Conservation (phyloP, 2,329 filamentous ascomycete species). For the Aciculosporium take region DNA sequence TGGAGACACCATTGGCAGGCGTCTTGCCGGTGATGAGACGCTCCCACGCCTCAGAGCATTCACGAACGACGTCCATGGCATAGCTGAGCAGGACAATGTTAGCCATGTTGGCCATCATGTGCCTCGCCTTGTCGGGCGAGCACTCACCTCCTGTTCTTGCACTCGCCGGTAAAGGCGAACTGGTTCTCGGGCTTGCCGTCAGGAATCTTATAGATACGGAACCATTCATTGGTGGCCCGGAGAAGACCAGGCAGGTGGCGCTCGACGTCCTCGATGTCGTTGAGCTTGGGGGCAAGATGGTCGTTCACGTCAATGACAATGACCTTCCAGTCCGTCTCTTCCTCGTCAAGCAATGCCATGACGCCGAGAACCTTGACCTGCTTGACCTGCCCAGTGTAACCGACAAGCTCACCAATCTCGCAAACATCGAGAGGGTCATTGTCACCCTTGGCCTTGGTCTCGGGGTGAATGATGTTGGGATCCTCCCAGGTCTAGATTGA, state of each 20-base stretch:
- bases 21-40: constrained; percentile 87
- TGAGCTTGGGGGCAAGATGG: constrained; percentile 87
- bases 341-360: constrained; percentile 98
- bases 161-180: constrained; percentile 99
- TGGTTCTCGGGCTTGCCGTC: constrained; percentile 99
- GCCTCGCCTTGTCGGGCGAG: not conserved
- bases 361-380: constrained; percentile 99
- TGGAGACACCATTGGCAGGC: constrained; percentile 59
- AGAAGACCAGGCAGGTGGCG: constrained; percentile 92
- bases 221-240: constrained; percentile 98
- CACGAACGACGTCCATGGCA: constrained; percentile 85
- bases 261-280: constrained; percentile 98
- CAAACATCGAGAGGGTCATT: constrained; percentile 98
- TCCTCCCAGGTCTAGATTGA: constrained; percentile 84
- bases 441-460: constrained; percentile 99
- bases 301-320: constrained; percentile 99
- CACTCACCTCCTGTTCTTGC: constrained; percentile 91
- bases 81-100: constrained; percentile 40
- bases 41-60: constrained; percentile 96
- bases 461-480: constrained; percentile 86
- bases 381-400: constrained; percentile 92
- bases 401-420: constrained; percentile 97
- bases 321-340: constrained; percentile 99
- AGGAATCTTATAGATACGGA: constrained; percentile 99
- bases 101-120: not conserved